Conservation (phyloP, 139 green algal species). For the Chlamydomonas sp. region DNA sequence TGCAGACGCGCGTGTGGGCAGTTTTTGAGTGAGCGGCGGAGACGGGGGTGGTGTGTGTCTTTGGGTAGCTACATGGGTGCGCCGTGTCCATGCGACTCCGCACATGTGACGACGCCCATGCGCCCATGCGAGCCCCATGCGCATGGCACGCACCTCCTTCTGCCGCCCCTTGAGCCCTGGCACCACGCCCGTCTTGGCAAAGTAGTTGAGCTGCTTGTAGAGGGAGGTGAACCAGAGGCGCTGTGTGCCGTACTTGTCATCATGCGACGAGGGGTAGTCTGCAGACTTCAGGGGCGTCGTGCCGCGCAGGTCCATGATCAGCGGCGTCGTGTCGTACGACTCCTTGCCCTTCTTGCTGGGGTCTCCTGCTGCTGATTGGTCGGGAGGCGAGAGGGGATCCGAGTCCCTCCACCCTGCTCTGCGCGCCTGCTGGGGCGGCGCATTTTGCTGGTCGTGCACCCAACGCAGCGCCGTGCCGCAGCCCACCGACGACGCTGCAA, state of each 20-base stretch:
- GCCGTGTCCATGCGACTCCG: too few species aligned
- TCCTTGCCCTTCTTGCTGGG: neutral
- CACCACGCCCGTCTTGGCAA: slow-evolving; percentile 18
- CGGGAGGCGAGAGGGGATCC: neutral
- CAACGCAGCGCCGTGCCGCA: neutral
- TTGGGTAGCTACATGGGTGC: too few species aligned
- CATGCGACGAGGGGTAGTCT: slow-evolving; percentile 11
- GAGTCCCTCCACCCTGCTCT: neutral
- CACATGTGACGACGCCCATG: too few species aligned
- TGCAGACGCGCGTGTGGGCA: neutral
- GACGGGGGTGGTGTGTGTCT: too few species aligned
- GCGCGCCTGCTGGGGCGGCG: neutral
- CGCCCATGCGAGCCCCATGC: too few species aligned
- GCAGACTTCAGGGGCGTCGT: slow-evolving; percentile 1
- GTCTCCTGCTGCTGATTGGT: neutral
- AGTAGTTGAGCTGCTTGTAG: slow-evolving; percentile 36
- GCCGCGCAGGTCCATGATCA: slow-evolving; percentile 6
- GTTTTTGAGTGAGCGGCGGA: too few species aligned
- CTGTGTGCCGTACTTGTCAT: slow-evolving; percentile 19
- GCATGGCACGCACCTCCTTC: slow-evolving; percentile 9
- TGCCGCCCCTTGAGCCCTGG: slow-evolving; percentile 15
- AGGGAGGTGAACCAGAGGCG: slow-evolving; percentile 26
- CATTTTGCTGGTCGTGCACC: neutral
- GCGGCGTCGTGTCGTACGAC: too few species aligned
- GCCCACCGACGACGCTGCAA: neutral